Evolutionary conservation across 2,329 filamentous ascomycete genomes (phyloP), one percentile per base, ranked within the genome.

Genomic region (Dichotomopilus funicola): DNA sequence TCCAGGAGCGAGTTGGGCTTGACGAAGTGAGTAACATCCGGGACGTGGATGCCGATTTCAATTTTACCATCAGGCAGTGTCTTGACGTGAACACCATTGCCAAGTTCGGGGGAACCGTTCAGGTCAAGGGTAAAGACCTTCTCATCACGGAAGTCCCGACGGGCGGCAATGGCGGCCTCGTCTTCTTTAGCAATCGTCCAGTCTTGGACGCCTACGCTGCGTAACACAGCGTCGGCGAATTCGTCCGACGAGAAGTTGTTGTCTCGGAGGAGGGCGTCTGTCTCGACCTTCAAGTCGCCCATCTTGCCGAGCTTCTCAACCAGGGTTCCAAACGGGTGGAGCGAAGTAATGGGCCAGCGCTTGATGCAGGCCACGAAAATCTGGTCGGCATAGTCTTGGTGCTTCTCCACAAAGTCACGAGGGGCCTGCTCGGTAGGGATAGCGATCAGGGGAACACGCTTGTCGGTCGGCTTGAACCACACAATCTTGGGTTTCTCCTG

Each of bases 281-380:
- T 99, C 75, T 99, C 94, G 56, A 99, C 92, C 75, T 91, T 96
- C 64, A 96, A 80, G 69, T 99, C 91, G 63, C 94, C 94, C 89
- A 97, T 97, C 70, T 90, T 89, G 60, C 94, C 94, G 53, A 99
- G 86, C 73, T 96, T 90, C 75, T 99, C 94, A 53, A 97, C 91
- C 47, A 99, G 84, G 7, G 94, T 99, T 69, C 94, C 94, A 67
- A 99, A 99, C 36, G 94, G 94, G 75, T 99, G 94, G 54, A 99
- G 83, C n/a, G 94, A 99, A 34, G 94, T 99, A 67, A 99, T 99
- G 61, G 94, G 94, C 94, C 94, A 99, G 68, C 94, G 85, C 81
- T 99, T 99, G 74, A 99, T 99, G 76, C 91, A 96, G 48, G 94
- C 94, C 64, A 99, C 94, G 63, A 99, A 99, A 66, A 99, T 99